Percentiles rank a stretch among this genome's conserved stretches.
phyloP scores from a whole-genome alignment of 257 asterid genomes.

The Fraxinus excelsior region DNA sequence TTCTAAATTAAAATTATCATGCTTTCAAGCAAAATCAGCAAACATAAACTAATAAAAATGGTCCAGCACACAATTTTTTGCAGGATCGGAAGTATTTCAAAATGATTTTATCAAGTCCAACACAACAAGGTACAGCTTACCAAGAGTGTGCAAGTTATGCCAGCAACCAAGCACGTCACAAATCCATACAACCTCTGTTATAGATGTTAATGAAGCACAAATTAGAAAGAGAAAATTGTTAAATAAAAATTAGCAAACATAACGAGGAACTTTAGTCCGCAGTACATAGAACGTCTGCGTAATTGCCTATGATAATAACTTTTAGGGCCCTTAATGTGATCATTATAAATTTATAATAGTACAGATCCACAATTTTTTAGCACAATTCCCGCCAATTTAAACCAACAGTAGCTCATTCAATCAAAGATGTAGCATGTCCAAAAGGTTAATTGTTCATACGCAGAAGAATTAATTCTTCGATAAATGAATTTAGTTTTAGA shows the following conservation, averaged over 20 bases:
- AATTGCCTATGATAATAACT: conserved; percentile 16
- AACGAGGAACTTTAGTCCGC: conserved; percentile 11
- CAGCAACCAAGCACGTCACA: conserved; percentile 85
- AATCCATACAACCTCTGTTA: conserved; percentile 88
- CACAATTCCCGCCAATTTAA: not conserved
- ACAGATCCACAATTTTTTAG: conserved; percentile 18
- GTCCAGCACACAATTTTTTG: conserved; percentile 7
- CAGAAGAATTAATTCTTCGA: not conserved
- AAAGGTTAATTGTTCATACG: not conserved
- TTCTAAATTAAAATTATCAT: conserved; percentile 9
- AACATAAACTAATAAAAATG: conserved; percentile 3
- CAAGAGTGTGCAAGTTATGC: conserved; percentile 88
- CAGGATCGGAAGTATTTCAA: not conserved
- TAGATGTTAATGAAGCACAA: not conserved
- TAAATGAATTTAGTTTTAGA: not conserved
- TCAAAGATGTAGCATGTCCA: not conserved
- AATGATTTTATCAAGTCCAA: not conserved
- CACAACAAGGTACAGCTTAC: conserved; percentile 38
- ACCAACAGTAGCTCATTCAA: conserved; percentile 3
- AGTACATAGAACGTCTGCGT: not conserved
- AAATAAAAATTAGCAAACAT: conserved; percentile 10
- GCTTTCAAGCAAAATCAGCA: not conserved
- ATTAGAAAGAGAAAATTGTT: conserved; percentile 12
- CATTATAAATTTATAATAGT: conserved; percentile 15
- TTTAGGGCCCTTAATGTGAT: conserved; percentile 10